Base-by-base conservation (phyloP, 2,329 filamentous ascomycete genomes). In the Penicillium sp. region DNA sequence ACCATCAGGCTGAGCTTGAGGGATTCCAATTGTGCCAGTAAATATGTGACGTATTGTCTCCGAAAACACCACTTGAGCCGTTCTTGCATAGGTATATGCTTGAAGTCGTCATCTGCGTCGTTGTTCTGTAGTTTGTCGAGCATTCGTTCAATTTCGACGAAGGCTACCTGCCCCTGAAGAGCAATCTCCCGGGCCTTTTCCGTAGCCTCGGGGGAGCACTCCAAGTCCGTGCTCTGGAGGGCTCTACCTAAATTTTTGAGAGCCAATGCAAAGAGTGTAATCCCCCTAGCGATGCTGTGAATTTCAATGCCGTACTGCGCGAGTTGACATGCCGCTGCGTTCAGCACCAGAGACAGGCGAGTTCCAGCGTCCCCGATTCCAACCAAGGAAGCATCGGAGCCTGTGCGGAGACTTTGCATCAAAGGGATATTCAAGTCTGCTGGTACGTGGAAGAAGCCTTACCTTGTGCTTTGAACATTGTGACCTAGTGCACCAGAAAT, bases 101-200 rank as follows among this genome's bases (percentile, higher is more conserved):
- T 62, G n/a, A 63, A 50, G 34, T 64, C 63, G 3, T 57, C 58
- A 18, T 65, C 53, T 2, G 53, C 38, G 47, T 68, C 66, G 2
- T 59, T 62, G 23, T 47, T 61, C 42, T 72, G 67, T 2, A 70
- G 57, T 44, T 67, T 63, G 21, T 74, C 67, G 36, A 74, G 53
- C 74, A 76, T 76, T 38, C 67, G 68, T 51, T 73, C 66, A 28
- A 76, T 72, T 42, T 75, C 72, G n/a, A 71, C 63, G 47, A 76
- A 75, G 6, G 74, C 65, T 43, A 63, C 43, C 47, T 69, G 66
- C 36, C 71, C 68, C 45, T 75, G 73, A n/a, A 66, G 59, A 15
- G 70, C 65, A 42, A 76, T 74, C 48, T 73, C 69, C 49, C 66
- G 61, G 0, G 70, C 67, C 16, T 69, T 72, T 23, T 70, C 66